Percentiles rank a stretch among this genome's conserved stretches.
phyloP scores from a whole-genome alignment of 2,329 filamentous ascomycete genomes.

The Aspergillus unguis region DNA sequence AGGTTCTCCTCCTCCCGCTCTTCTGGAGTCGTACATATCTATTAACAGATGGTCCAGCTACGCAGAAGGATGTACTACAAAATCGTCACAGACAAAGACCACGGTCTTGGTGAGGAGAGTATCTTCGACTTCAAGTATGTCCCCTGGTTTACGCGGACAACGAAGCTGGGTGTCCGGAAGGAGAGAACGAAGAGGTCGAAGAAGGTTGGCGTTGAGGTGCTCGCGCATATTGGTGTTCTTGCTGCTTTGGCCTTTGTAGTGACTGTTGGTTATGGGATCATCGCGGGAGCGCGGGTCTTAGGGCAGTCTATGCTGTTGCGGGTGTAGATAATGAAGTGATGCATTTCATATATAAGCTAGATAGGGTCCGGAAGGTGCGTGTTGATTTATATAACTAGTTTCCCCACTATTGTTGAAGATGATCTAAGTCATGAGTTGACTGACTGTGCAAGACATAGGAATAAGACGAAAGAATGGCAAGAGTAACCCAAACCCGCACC shows the following conservation, averaged over 20 bases:
- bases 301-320: conserved; percentile 1
- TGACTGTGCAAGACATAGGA: too few relatives aligned
- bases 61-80: conserved; percentile 55
- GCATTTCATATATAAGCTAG: too few relatives aligned
- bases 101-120: conserved; percentile 61
- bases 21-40: neutral
- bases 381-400: too few relatives aligned
- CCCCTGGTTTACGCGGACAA: conserved; percentile 26
- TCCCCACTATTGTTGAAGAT: too few relatives aligned
- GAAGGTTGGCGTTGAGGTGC: conserved; percentile 22
- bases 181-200: conserved; percentile 17
- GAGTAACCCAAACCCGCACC: too few relatives aligned
- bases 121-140: conserved; percentile 68
- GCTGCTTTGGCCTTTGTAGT: conserved; percentile 16
- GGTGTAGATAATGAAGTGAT: neutral
- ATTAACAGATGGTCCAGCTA: conserved; percentile 18
- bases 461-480: too few relatives aligned
- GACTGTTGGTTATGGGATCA: conserved; percentile 10
- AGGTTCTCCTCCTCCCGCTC: conserved; percentile 28
- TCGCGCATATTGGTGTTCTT: conserved; percentile 27
- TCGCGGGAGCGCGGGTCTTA: conserved; percentile 8
- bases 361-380: too few relatives aligned
- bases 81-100: conserved; percentile 61
- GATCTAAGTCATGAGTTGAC: too few relatives aligned
- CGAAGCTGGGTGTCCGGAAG: conserved; percentile 25